Evolutionary conservation across 1,284 basidiomycete species (phyloP).

Genomic region (Cerrena zonata): DNA sequence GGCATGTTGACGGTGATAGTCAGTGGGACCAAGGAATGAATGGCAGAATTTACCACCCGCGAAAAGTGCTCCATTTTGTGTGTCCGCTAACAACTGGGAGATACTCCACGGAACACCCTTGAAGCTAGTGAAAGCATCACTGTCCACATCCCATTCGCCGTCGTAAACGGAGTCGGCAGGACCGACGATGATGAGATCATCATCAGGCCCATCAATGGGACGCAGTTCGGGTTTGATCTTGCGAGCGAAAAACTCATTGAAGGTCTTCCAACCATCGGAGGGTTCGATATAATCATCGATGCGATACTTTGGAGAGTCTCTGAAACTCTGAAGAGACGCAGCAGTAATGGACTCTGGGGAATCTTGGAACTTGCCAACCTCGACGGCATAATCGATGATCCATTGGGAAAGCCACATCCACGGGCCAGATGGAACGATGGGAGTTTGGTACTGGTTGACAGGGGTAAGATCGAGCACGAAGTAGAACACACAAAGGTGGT

Average conservation of each 20-base stretch:
- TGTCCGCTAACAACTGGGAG: conserved; percentile 34
- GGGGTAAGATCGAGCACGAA: conserved; percentile 15
- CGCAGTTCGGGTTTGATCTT: conserved; percentile 34
- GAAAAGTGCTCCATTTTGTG: conserved; percentile 24
- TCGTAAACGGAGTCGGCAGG: conserved; percentile 19
- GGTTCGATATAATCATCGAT: conserved; percentile 16
- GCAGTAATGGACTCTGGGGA: conserved; percentile 13
- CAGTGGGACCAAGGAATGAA: conserved; percentile 37
- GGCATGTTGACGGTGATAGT: conserved; percentile 41
- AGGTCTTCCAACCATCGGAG: conserved; percentile 39
- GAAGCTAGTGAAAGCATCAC: conserved; percentile 34
- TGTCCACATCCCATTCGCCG: conserved; percentile 21
- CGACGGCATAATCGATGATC: conserved; percentile 16
- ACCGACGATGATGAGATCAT: conserved; percentile 32
- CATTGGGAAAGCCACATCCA: conserved; percentile 16
- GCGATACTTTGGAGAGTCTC: conserved; percentile 10
- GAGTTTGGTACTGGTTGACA: conserved; percentile 10
- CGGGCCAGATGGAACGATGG: conserved; percentile 12
- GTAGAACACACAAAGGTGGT: conserved; percentile 18
- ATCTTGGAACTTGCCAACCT: conserved; percentile 16
- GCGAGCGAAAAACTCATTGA: conserved; percentile 54
- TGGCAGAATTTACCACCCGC: conserved; percentile 41
- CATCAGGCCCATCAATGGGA: conserved; percentile 32
- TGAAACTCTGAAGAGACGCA: conserved; percentile 12
- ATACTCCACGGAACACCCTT: conserved; percentile 43